Evolutionary conservation across 306 rosid species (phyloP).

Genomic region (Medicago truncatula): MtrunA17r5.0-ANR NC_053042.1:310501-311000

Average conservation of each 20-base stretch:
- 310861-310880: slow-evolving; percentile 2
- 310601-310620: slow-evolving; percentile 28
- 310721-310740: not conserved
- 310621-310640: slow-evolving; percentile 17
- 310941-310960: slow-evolving; percentile 3
- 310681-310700: slow-evolving; percentile 8
- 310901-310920: not conserved
- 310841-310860: slow-evolving; percentile 10
- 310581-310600: slow-evolving; percentile 12
- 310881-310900: slow-evolving; percentile 32
- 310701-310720: not conserved
- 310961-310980: slow-evolving; percentile 13
- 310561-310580: slow-evolving; percentile 18
- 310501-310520: slow-evolving; percentile 39
- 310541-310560: slow-evolving; percentile 30
- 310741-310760: not conserved
- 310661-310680: slow-evolving; percentile 26
- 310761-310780: slow-evolving; percentile 20
- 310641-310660: slow-evolving; percentile 12
- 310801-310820: slow-evolving; percentile 28
- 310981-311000: slow-evolving; percentile 38
- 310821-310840: slow-evolving; percentile 20
- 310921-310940: not conserved
- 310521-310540: slow-evolving; percentile 19
- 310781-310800: not conserved